Evolutionary conservation across 345 rosid species (phyloP).

Genomic region (Euphorbia tirucalli): DNA sequence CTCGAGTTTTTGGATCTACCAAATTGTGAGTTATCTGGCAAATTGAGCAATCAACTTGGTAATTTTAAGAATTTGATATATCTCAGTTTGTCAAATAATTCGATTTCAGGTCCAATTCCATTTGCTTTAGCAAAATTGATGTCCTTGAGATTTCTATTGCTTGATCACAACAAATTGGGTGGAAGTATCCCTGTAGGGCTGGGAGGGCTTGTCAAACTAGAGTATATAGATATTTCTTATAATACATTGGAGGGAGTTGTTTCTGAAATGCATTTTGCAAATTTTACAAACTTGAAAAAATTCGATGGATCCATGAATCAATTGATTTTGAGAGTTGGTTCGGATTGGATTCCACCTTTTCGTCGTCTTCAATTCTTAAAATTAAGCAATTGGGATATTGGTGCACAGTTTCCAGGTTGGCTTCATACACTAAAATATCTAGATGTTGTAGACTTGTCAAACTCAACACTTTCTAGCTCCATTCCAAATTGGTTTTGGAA

Average conservation of each 20-base stretch:
- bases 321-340: slow-evolving; percentile 3
- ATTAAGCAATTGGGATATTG: slow-evolving; percentile 7
- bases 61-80: slow-evolving; percentile 7
- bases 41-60: slow-evolving; percentile 9
- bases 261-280: slow-evolving; percentile 24
- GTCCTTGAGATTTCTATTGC: not conserved
- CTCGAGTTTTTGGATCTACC: not conserved
- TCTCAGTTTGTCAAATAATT: slow-evolving; percentile 14
- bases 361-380: not conserved
- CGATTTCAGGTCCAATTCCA: slow-evolving; percentile 27
- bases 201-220: slow-evolving; percentile 14
- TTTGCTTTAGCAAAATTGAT: not conserved
- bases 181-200: slow-evolving; percentile 21
- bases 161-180: not conserved
- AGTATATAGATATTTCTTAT: not conserved
- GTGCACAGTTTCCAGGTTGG: slow-evolving; percentile 3
- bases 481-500: slow-evolving; percentile 13
- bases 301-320: not conserved
- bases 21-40: slow-evolving; percentile 11
- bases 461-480: not conserved
- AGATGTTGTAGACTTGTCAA: not conserved
- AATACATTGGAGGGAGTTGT: slow-evolving; percentile 25
- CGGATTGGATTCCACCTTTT: slow-evolving; percentile 8
- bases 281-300: slow-evolving; percentile 17
- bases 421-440: not conserved